Base-by-base conservation (phyloP, 2,329 filamentous ascomycete species). In the Verticillium dahliae region DNA sequence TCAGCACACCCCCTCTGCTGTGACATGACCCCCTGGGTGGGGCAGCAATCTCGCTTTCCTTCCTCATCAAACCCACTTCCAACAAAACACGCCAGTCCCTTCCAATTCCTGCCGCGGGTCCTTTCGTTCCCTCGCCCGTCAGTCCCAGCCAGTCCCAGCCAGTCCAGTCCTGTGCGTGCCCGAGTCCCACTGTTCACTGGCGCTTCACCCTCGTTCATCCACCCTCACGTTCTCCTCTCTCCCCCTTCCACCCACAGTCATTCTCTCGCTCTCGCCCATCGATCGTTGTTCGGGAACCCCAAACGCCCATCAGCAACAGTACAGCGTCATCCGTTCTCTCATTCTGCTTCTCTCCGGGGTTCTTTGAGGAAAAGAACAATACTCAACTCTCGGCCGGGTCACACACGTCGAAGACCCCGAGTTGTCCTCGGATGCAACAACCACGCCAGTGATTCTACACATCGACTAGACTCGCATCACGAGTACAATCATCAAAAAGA, bases 101-200 rank as follows among this genome's bases (percentile, higher is more conserved):
- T 73, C 70, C 62, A 64, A 63, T 61, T 65, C 58, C 71, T 67
- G 71, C 66, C 60, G 61, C 62, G 64, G 65, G 67, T 66, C 65
- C 71, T 76, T 76, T 77, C 73, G 76, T 74, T 76, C 74, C 68
- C 70, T 75, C 74, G 65, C 71, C 70, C 65, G 64, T 67, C 64
- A 67, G 67, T 66, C 67, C 68, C 68, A 69, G 68, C 18, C 18
- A 22, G 18, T 63, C 64, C 61, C 59, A 62, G 55, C 57, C 56
- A 61, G 58, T 57, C 45, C 45, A 11, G 45, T 37, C 45, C 41
- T 10, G 5, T 27, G n/a, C 41, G 41, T 50, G 45, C 18, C 45
- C 45, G 18, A n/a, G 45, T 52, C 45, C 45, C 45, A 52, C 45
- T 52, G 18, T 59, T 60, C 59, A 62, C 57, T 59, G 56, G 57